A percentile compares a stretch with the other conserved stretches of the same genome.
Conservation (phyloP, 805 yeast species). For the Metschnikowia bowlesiae region DNA sequence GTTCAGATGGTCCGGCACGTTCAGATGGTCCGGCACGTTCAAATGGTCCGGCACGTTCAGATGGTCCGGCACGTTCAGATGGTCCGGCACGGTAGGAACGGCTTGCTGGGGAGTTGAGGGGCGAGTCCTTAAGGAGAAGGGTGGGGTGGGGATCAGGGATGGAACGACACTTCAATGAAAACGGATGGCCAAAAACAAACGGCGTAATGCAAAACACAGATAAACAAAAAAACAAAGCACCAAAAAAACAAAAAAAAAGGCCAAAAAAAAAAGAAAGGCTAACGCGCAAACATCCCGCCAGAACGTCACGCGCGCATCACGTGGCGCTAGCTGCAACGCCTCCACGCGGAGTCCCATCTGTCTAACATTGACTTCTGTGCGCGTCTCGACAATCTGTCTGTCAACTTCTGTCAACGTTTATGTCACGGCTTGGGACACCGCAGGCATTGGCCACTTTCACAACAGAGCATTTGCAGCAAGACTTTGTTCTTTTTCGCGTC, state of each 20-base stretch:
- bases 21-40: no score
- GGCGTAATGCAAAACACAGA: slow-evolving; percentile 4
- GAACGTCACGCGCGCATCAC: not conserved
- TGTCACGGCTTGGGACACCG: no score
- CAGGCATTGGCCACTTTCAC: no score
- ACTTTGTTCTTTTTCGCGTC: no score
- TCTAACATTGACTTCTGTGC: no score
- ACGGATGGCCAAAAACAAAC: not conserved
- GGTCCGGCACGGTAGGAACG: not conserved
- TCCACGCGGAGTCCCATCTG: no score
- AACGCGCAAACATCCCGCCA: not conserved
- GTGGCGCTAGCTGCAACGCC: not conserved
- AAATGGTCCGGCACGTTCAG: no score
- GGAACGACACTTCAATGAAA: not conserved
- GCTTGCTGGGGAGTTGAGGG: no score
- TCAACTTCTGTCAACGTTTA: no score
- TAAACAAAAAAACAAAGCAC: slow-evolving; percentile 3
- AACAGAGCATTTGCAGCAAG: no score
- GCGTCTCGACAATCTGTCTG: no score
- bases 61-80: no score
- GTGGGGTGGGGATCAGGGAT: not conserved
- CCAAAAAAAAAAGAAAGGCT: slow-evolving; percentile 2
- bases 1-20: not conserved
- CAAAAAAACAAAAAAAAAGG: slow-evolving; percentile 3
- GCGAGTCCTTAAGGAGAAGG: not conserved